phyloP scores from a whole-genome alignment of 768 basidiomycete species.

The Jaapia argillacea region DNA sequence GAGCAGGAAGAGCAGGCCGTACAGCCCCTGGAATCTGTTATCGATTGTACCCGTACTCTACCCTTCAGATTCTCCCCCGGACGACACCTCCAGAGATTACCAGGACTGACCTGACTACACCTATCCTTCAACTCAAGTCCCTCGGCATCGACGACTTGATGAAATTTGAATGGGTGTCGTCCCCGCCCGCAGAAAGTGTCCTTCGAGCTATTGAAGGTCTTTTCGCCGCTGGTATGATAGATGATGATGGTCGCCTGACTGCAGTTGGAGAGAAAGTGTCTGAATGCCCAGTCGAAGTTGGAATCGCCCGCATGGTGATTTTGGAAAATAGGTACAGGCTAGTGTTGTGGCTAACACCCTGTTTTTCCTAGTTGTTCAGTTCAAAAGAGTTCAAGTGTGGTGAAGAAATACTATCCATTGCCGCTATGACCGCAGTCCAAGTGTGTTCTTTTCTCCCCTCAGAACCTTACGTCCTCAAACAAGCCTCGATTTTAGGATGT shows the following conservation, averaged over 20 bases:
- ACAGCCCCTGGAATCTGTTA: constrained; percentile 91
- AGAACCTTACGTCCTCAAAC: too few species aligned
- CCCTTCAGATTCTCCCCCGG: constrained; percentile 47
- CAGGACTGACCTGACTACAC: constrained; percentile 83
- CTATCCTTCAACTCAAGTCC: constrained; percentile 89
- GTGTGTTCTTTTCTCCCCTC: constrained; percentile 31
- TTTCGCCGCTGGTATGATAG: constrained; percentile 73
- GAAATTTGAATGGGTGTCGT: constrained; percentile 92
- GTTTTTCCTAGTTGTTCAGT: constrained; percentile 55
- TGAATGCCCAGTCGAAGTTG: constrained; percentile 90
- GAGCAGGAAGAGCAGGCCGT: constrained; percentile 91
- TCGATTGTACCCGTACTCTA: constrained; percentile 69
- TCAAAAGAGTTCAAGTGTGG: constrained; percentile 85
- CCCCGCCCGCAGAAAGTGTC: constrained; percentile 80
- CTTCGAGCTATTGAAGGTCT: constrained; percentile 81
- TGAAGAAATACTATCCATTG: constrained; percentile 92
- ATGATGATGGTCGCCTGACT: constrained; percentile 70
- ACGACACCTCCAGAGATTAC: constrained; percentile 86
- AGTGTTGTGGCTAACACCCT: constrained; percentile 2
- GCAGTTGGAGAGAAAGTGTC: constrained; percentile 77
- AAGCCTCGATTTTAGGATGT: too few species aligned
- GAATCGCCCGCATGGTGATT: constrained; percentile 87
- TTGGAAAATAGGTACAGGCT: neutral
- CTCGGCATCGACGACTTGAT: constrained; percentile 92
- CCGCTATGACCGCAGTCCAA: constrained; percentile 91